phyloP scores from a whole-genome alignment of 164 flowering plant genomes.

The Macadamia integrifolia region DNA sequence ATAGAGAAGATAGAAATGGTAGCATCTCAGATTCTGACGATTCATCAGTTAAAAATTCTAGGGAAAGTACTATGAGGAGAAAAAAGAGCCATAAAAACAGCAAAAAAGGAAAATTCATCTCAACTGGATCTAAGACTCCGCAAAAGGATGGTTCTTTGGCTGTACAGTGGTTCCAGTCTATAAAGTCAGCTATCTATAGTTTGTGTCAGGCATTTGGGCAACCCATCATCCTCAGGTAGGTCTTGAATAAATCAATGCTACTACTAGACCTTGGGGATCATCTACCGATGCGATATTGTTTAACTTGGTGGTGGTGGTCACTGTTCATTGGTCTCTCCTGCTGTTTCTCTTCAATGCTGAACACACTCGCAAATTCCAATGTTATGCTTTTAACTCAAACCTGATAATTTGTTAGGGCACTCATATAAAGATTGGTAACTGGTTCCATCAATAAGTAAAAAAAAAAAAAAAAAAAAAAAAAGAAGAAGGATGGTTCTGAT shows the following conservation, averaged over 20 bases:
- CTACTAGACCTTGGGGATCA: neutral
- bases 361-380: neutral
- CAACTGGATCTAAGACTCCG: slow-evolving; percentile 18
- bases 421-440: neutral
- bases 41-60: slow-evolving; percentile 20
- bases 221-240: slow-evolving; percentile 79
- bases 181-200: slow-evolving; percentile 56
- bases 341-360: neutral
- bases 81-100: slow-evolving; percentile 47
- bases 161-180: slow-evolving; percentile 44
- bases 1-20: slow-evolving; percentile 22
- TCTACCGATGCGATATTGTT: neutral
- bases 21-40: slow-evolving; percentile 27
- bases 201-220: slow-evolving; percentile 64
- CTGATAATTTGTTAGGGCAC: neutral
- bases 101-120: slow-evolving; percentile 16
- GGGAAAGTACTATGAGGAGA: slow-evolving; percentile 34
- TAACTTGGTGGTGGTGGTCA: neutral
- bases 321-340: neutral
- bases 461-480: too few species aligned
- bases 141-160: slow-evolving; percentile 28
- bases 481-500: neutral
- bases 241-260: neutral
- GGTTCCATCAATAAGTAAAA: too few species aligned
- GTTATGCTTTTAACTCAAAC: neutral